Conservation (phyloP, 306 rosid species). For the Quercus variabilis region DNA sequence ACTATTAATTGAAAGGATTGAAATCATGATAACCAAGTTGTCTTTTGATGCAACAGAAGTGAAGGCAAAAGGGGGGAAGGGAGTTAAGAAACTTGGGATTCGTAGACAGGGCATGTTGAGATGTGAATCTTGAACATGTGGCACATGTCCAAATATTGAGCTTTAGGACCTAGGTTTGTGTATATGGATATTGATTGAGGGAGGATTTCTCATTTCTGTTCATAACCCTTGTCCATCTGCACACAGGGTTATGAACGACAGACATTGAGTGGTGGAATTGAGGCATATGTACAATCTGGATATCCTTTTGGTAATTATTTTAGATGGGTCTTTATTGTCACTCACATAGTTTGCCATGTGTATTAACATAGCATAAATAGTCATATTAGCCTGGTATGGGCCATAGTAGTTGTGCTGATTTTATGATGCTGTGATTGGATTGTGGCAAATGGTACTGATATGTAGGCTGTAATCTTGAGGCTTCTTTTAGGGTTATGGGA, state of each 20-base stretch:
- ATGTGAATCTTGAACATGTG: constrained; percentile 1
- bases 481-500: background rate
- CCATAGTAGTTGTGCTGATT: background rate
- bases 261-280: background rate
- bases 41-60: background rate
- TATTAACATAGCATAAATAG: background rate
- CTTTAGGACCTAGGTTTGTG: background rate
- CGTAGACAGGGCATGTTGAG: background rate
- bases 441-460: background rate
- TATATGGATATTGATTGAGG: background rate
- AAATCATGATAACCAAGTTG: background rate
- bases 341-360: background rate
- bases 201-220: background rate
- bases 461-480: background rate
- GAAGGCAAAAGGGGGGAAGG: no score
- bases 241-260: background rate
- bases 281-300: background rate
- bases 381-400: constrained; percentile 7
- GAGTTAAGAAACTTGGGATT: background rate
- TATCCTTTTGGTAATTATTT: background rate
- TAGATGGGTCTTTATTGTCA: background rate
- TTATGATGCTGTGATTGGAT: background rate
- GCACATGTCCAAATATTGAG: background rate
- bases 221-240: background rate
- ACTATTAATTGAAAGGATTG: background rate